Conservation (phyloP, 495 filamentous ascomycete genomes). For the Tricharina praecox region DNA sequence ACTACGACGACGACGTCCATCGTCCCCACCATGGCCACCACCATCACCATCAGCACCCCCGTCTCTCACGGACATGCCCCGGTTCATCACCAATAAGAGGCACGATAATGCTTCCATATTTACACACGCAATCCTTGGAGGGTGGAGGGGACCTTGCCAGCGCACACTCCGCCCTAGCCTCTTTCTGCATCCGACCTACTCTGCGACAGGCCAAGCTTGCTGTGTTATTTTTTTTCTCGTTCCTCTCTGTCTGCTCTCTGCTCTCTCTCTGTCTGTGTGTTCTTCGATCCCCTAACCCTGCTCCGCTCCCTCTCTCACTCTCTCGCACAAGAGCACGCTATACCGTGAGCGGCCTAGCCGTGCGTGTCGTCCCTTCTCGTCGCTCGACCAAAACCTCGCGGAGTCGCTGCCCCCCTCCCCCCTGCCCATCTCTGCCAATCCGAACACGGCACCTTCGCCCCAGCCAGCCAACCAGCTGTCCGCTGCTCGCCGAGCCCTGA, state of each 20-base stretch:
- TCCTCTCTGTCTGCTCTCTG: too few species aligned
- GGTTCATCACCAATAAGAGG: constrained; percentile 17
- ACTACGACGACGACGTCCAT: too few species aligned
- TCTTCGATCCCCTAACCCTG: constrained; percentile 22
- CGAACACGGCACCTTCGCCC: constrained; percentile 1
- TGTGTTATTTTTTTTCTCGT: too few species aligned
- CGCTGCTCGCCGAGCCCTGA: background rate
- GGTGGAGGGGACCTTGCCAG: constrained; percentile 25
- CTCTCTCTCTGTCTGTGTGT: too few species aligned
- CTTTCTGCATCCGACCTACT: constrained; percentile 18
- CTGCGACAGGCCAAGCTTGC: too few species aligned
- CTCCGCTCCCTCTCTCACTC: too few species aligned
- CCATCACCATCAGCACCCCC: background rate
- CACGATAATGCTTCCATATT: constrained; percentile 25
- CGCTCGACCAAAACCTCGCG: too few species aligned
- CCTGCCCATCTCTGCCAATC: constrained; percentile 3
- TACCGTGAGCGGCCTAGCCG: too few species aligned
- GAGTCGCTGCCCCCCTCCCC: too few species aligned
- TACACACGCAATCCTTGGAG: constrained; percentile 19
- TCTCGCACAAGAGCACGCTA: too few species aligned
- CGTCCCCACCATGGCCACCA: too few species aligned
- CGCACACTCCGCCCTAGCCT: constrained; percentile 25
- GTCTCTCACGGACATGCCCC: background rate
- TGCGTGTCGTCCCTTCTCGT: too few species aligned
- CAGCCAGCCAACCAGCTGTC: background rate